phyloP scores from a whole-genome alignment of 129 eudicot species.

The carrot (Daucus carota) region DNA sequence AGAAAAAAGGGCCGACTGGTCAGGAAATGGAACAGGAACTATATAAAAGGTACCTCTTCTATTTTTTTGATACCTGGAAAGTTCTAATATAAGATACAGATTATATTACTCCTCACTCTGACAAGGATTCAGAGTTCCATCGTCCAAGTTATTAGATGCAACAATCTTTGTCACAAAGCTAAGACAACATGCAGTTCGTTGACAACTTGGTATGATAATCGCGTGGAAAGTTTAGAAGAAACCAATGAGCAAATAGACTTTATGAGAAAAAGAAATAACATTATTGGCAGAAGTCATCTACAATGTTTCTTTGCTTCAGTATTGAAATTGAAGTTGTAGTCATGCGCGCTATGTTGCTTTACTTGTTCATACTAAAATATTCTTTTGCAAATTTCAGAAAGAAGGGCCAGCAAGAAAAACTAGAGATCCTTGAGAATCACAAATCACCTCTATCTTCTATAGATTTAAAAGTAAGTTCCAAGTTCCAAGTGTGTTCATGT shows the following conservation, averaged over 20 bases:
- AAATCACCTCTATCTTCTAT: slow-evolving; percentile 45
- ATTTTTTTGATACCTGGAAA: background rate
- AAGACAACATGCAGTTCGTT: background rate
- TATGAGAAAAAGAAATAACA: background rate
- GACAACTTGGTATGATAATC: slow-evolving; percentile 12
- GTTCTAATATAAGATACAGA: background rate
- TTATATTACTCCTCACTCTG: background rate
- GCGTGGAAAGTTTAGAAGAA: slow-evolving; percentile 16
- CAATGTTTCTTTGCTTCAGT: background rate
- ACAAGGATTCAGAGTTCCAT: slow-evolving; percentile 13
- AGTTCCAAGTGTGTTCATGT: slow-evolving; percentile 13
- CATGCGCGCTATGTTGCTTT: background rate
- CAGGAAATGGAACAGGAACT: slow-evolving; percentile 38
- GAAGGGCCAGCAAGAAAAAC: slow-evolving; percentile 46
- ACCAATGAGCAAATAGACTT: background rate
- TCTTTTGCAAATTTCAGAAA: slow-evolving; percentile 41
- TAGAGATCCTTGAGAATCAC: slow-evolving; percentile 49
- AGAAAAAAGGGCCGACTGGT: slow-evolving; percentile 38
- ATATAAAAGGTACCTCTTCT: slow-evolving; percentile 39
- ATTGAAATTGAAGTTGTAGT: background rate
- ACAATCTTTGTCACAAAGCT: background rate
- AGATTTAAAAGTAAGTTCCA: slow-evolving; percentile 57
- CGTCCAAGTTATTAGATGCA: slow-evolving; percentile 1
- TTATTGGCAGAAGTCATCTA: background rate
- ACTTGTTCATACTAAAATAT: background rate